phyloP scores from a whole-genome alignment of 805 yeast species.

The Lipomyces mesembrius region DNA sequence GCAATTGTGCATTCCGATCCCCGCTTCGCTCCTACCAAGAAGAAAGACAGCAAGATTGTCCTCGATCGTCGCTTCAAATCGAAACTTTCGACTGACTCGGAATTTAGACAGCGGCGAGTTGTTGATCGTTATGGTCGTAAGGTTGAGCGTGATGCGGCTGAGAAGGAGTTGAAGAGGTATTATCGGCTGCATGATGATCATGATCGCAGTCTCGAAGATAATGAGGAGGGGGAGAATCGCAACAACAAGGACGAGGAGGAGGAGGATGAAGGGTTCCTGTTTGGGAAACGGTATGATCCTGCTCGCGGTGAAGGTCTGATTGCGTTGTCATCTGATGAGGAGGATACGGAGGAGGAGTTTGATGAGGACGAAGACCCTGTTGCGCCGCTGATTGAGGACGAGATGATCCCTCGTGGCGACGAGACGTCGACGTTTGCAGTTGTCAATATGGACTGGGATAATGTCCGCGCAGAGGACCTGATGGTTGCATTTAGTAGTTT shows the following conservation, averaged over 20 bases:
- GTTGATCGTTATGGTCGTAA: slow-evolving; percentile 90
- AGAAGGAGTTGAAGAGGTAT: slow-evolving; percentile 65
- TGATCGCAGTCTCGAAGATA: slow-evolving; percentile 36
- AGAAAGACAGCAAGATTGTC: slow-evolving; percentile 68
- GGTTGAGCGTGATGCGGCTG: slow-evolving; percentile 52
- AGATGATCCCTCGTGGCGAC: slow-evolving; percentile 82
- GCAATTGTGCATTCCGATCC: slow-evolving; percentile 83
- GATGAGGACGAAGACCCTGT: slow-evolving; percentile 36
- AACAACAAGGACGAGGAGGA: too few relatives aligned
- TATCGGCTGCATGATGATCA: slow-evolving; percentile 56
- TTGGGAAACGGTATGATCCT: slow-evolving; percentile 41
- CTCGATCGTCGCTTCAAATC: slow-evolving; percentile 86
- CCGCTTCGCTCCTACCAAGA: slow-evolving; percentile 75
- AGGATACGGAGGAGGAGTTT: slow-evolving; percentile 42
- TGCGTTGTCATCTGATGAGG: slow-evolving; percentile 40
- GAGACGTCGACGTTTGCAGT: slow-evolving; percentile 84
- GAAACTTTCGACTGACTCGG: slow-evolving; percentile 60
- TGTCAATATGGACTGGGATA: slow-evolving; percentile 97
- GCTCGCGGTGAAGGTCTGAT: slow-evolving; percentile 48
- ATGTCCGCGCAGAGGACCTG: slow-evolving; percentile 81
- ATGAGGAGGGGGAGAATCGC: slow-evolving; percentile 36
- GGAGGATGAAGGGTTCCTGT: slow-evolving; percentile 23
- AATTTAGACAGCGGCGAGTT: slow-evolving; percentile 60
- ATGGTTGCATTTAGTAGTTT: slow-evolving; percentile 88
- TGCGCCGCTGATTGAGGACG: slow-evolving; percentile 51